A percentile compares a stretch with the other conserved stretches of the same genome.
These are phyloP conservation scores for Neofusicoccum kwambonambiense DNA, from an alignment of 2,329 filamentous ascomycete species.

Conservation along the genomic window DNA sequence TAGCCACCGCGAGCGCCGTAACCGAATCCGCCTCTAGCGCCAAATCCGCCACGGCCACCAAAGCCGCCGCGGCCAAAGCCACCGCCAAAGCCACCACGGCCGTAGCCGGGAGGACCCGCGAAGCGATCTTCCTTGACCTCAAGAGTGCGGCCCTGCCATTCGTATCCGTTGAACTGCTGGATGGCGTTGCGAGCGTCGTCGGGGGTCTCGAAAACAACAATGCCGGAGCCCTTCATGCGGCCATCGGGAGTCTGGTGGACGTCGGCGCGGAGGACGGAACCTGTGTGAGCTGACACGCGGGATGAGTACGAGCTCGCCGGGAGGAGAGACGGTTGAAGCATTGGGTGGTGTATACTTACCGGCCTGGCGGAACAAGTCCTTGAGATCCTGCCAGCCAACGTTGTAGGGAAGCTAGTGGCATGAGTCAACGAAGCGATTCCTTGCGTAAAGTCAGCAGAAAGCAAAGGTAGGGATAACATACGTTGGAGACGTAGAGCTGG, in stretches of 20 bases:
- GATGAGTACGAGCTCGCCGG: background rate
- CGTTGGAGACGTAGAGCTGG: conserved; percentile 97
- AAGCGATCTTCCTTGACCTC: conserved; percentile 97
- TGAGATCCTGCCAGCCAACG: conserved; percentile 97
- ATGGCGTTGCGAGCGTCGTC: conserved; percentile 96
- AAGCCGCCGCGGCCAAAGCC: conserved; percentile 56
- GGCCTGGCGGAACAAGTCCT: conserved; percentile 97
- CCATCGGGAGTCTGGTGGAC: conserved; percentile 91
- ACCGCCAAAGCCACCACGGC: conserved; percentile 44
- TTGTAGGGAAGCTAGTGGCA: conserved; percentile 82
- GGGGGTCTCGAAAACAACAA: conserved; percentile 91
- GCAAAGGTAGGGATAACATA: conserved; percentile 60
- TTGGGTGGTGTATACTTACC: conserved; percentile 58
- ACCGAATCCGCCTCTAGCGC: conserved; percentile 58
- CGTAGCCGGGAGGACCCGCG: conserved; percentile 58
- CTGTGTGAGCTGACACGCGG: conserved; percentile 22
- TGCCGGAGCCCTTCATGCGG: conserved; percentile 92
- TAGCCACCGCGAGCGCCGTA: conserved; percentile 52
- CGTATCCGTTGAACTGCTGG: conserved; percentile 96
- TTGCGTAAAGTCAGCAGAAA: conserved; percentile 17
- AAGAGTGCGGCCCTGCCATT: conserved; percentile 91
- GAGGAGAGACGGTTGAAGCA: background rate
- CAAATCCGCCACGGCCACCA: conserved; percentile 49
- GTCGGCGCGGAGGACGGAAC: conserved; percentile 81
- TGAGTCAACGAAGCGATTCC: conserved; percentile 19